A percentile compares a stretch with the other conserved stretches of the same genome.
Evolutionary conservation across 352 stramenopile genomes (phyloP).

Genomic region (Globisporangium rhizosaccharum): DNA sequence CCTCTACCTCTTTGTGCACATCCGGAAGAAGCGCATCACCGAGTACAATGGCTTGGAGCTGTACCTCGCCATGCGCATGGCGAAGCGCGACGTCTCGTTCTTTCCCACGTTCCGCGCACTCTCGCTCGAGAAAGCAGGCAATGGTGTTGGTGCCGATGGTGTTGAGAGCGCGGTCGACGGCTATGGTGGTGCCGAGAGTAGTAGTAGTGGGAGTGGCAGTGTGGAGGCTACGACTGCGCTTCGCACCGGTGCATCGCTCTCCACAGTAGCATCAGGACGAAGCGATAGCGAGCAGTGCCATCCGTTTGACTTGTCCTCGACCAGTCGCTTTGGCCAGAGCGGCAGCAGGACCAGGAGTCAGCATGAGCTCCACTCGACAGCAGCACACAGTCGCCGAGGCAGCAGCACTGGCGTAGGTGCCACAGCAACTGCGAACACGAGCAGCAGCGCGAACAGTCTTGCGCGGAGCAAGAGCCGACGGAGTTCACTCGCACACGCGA

Average conservation of each 20-base stretch:
- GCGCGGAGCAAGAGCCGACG: background rate
- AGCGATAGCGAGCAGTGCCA: background rate
- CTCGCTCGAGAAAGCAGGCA: slow-evolving; percentile 29
- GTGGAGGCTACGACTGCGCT: slow-evolving; percentile 7
- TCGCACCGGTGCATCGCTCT: background rate
- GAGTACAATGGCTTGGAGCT: slow-evolving; percentile 79
- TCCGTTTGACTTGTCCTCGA: background rate
- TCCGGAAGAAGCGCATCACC: slow-evolving; percentile 69
- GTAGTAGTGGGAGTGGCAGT: slow-evolving; percentile 5
- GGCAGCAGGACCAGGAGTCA: background rate
- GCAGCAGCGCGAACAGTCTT: background rate
- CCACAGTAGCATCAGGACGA: background rate
- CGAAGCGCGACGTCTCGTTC: slow-evolving; percentile 71
- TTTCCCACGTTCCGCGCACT: slow-evolving; percentile 63
- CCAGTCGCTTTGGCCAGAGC: slow-evolving; percentile 2
- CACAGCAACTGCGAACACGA: background rate
- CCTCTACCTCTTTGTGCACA: slow-evolving; percentile 74
- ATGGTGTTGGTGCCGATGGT: background rate
- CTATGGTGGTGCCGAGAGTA: slow-evolving; percentile 5
- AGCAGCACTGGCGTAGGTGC: background rate
- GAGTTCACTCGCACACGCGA: background rate
- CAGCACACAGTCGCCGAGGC: too few relatives aligned
- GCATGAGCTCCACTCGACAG: background rate
- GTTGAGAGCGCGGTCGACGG: background rate
- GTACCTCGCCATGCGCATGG: slow-evolving; percentile 75